phyloP scores from a whole-genome alignment of 2,329 filamentous ascomycete species.

The Rhynchosporium agropyri region DNA sequence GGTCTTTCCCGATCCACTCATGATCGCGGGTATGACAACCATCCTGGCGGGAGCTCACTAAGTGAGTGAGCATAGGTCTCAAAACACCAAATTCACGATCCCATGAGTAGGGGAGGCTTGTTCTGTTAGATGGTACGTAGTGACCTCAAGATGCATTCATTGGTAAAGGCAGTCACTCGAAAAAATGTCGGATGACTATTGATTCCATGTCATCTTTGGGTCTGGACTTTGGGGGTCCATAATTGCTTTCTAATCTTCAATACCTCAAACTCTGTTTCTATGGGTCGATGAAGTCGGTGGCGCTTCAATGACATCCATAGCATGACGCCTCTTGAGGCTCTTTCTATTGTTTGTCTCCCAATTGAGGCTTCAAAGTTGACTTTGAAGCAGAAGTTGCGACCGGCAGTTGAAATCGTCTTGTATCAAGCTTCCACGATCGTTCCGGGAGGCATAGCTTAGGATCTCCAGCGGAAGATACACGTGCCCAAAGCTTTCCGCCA shows the following conservation, averaged over 20 bases:
- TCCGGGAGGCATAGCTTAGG: constrained; percentile 23
- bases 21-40: background rate
- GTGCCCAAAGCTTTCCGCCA: constrained; percentile 30
- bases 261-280: constrained; percentile 1
- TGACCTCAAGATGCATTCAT: background rate
- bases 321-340: constrained; percentile 1
- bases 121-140: background rate
- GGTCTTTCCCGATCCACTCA: background rate
- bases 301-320: background rate
- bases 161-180: background rate
- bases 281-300: constrained; percentile 29
- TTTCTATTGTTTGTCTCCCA: background rate
- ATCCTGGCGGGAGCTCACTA: constrained; percentile 4
- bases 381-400: background rate
- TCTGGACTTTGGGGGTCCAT: background rate
- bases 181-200: background rate
- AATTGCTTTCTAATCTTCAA: background rate
- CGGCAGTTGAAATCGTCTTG: background rate
- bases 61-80: background rate
- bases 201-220: background rate
- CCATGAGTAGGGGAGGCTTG: background rate
- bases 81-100: background rate
- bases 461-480: constrained; percentile 25
- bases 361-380: background rate
- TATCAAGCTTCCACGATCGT: constrained; percentile 19